Base-by-base conservation (phyloP, 192 early-diverging fungal species). In the Gryganskiella cystojenkinii region DNA sequence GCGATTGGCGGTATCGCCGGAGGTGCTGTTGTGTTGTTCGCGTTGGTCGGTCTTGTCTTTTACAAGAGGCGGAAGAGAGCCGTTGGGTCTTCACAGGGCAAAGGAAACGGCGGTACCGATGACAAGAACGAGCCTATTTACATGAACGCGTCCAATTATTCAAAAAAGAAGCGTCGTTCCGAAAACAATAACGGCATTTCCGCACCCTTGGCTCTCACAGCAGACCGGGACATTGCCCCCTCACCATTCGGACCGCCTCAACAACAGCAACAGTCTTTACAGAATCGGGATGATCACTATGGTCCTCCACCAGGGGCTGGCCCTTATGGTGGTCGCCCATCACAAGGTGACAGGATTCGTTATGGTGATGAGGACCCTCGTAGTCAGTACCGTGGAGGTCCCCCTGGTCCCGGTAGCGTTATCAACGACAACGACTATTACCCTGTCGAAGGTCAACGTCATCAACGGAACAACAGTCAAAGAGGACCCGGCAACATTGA, bases 1-100 rank as follows among this genome's bases (percentile, higher is more conserved):
- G 74, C 66, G 14, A 69, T 78, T 27, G 74, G 74, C 34, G 74
- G 74, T 11, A 78, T 78, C 37, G 74, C 56, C 19, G 74, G 65
- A 3, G 71, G 37, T 25, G 74, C 19, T 22, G 61, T 64, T 4
- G 54, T 63, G 5, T 40, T 74, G 9, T 17, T 69, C 1, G 74
- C 66, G 4, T 44, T 78, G 17, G 61, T 69, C 27, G 74, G 61
- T 10, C 28, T 78, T n/a, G 15, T 78, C 19, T 64, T 61, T 25
- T 78, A 59, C 67, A 78, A 78, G 43, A 59, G 74, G 33, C 59
- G 56, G 24, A 78, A 69, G 31, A 47, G 67, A 47, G 45, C 42
- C 10, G 28, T 15, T 35, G 22, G 28, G 8, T 28, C 53, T 15
- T 37, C 54, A 3, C 34, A n/a, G n/a, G n/a, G n/a, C 37, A 35